phyloP scores from a whole-genome alignment of 176 grass and related monocot species.

The Raddia distichophylla region DNA sequence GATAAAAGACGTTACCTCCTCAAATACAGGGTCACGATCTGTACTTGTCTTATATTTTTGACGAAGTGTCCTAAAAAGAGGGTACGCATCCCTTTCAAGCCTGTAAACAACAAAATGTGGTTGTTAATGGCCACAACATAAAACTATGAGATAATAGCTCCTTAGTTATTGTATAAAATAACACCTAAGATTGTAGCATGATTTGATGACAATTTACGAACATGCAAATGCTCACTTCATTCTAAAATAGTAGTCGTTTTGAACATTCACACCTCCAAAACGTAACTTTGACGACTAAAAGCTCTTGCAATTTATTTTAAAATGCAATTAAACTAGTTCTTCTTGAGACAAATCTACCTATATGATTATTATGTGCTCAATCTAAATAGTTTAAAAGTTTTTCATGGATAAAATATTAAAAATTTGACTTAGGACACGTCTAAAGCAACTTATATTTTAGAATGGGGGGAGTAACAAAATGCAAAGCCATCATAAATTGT shows the following conservation, averaged over 20 bases:
- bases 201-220: neutral
- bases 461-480: neutral
- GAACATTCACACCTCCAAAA: no score
- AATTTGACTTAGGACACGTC: no score
- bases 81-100: constrained; percentile 97
- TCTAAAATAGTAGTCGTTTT: no score
- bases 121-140: constrained; percentile 33
- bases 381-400: no score
- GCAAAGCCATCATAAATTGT: neutral
- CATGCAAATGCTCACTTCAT: neutral
- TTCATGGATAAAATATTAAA: no score
- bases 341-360: no score
- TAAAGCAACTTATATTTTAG: no score
- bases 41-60: constrained; percentile 91
- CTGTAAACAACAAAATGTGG: constrained; percentile 49
- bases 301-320: no score
- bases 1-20: constrained; percentile 61
- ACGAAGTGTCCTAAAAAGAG: constrained; percentile 82
- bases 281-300: no score
- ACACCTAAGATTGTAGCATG: neutral
- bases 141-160: constrained; percentile 38
- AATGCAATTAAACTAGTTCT: no score
- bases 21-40: constrained; percentile 81
- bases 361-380: no score
- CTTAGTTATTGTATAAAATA: constrained; percentile 17